phyloP scores from a whole-genome alignment of 139 green algal genomes.

The Chlamydomonas urium region DNA sequence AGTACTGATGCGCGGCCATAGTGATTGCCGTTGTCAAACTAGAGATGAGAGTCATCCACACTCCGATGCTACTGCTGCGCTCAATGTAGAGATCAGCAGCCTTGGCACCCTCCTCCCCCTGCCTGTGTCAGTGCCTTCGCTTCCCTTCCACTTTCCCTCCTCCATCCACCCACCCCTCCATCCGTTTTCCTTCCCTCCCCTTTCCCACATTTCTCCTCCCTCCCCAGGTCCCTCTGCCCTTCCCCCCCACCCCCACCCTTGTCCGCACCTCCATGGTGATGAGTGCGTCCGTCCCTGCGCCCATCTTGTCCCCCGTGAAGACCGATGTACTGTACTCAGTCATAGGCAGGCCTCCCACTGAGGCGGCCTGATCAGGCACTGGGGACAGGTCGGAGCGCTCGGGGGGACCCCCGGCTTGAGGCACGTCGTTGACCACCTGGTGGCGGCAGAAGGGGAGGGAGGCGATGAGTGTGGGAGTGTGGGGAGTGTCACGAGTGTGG shows the following conservation, averaged over 20 bases:
- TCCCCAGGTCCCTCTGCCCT: not conserved
- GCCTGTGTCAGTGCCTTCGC: not conserved
- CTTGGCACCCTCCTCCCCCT: not conserved
- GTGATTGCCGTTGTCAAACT: no score
- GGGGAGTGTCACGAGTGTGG: not conserved
- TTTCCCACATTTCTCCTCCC: not conserved
- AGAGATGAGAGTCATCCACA: no score
- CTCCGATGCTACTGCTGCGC: no score
- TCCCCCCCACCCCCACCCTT: no score
- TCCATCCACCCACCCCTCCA: not conserved
- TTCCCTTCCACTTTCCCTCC: not conserved
- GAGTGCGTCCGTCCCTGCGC: slow-evolving; percentile 45
- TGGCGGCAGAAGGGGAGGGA: not conserved
- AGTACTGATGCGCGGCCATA: not conserved
- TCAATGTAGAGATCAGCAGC: not conserved
- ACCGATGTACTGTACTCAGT: slow-evolving; percentile 30
- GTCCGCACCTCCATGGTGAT: slow-evolving; percentile 28
- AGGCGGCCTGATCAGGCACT: not conserved
- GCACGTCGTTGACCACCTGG: slow-evolving; percentile 30
- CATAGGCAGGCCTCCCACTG: not conserved
- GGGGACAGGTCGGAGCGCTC: not conserved
- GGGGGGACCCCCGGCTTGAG: not conserved
- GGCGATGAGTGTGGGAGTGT: not conserved
- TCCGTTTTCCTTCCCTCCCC: not conserved
- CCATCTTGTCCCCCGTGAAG: slow-evolving; percentile 37